Evolutionary conservation across 1,284 basidiomycete species (phyloP).

Genomic region (Cystobasidium sp.): DNA sequence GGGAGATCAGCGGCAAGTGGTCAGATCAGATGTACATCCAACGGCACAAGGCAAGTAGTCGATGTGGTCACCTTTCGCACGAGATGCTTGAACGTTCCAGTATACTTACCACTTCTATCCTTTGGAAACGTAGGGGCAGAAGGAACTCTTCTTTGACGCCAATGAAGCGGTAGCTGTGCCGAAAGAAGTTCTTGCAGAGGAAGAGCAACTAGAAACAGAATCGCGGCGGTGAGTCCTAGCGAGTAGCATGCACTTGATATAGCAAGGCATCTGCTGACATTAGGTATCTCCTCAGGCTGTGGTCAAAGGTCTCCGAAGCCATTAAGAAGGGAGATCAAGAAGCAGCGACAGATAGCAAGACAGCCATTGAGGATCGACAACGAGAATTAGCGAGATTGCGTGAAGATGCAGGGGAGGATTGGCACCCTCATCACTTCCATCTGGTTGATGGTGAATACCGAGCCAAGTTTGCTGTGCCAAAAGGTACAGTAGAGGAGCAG

Average conservation of each 20-base stretch:
- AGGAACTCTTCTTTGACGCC: conserved; percentile 83
- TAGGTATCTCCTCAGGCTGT: conserved; percentile 64
- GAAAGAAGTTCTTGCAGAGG: conserved; percentile 81
- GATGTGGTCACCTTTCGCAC: too few species aligned
- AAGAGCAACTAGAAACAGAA: conserved; percentile 88
- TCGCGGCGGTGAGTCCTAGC: conserved; percentile 68
- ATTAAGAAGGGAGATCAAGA: conserved; percentile 90
- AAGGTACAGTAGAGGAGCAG: conserved; percentile 68
- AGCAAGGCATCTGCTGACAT: conserved; percentile 14
- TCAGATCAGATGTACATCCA: conserved; percentile 88
- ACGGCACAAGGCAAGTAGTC: conserved; percentile 64
- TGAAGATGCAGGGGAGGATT: conserved; percentile 73
- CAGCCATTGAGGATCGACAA: conserved; percentile 88
- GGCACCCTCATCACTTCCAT: conserved; percentile 80
- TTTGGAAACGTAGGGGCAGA: conserved; percentile 62
- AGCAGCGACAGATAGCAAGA: conserved; percentile 87
- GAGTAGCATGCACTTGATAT: neutral
- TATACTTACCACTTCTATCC: neutral
- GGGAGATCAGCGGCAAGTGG: conserved; percentile 91
- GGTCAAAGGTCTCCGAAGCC: conserved; percentile 82
- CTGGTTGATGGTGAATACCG: conserved; percentile 73
- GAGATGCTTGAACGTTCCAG: too few species aligned
- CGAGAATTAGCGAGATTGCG: conserved; percentile 76
- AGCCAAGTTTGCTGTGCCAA: conserved; percentile 75
- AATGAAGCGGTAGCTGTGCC: conserved; percentile 71